Percentiles rank a stretch among this genome's conserved stretches.
Conservation (phyloP, 495 filamentous ascomycete genomes). For the Penicillium turbatum region DNA sequence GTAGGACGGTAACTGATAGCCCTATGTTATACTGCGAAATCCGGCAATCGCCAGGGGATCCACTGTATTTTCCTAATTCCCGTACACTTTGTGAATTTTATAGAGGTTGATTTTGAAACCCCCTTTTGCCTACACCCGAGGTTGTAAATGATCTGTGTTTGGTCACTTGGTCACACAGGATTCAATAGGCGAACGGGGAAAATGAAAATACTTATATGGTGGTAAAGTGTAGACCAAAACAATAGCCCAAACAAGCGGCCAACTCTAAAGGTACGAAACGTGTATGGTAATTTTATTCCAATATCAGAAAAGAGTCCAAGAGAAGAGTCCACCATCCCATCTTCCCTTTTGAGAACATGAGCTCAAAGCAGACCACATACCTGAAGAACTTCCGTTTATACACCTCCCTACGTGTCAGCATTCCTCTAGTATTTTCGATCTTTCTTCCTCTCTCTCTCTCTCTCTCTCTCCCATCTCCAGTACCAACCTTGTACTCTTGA, state of each 20-base stretch:
- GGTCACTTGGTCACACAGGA: slow-evolving; percentile 6
- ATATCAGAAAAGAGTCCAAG: neutral
- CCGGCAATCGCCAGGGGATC: neutral
- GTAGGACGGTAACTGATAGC: no score
- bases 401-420: neutral
- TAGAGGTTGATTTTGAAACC: neutral
- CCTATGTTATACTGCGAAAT: neutral
- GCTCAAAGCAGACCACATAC: slow-evolving; percentile 17
- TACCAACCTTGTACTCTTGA: no score
- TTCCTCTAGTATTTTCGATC: neutral
- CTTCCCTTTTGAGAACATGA: neutral
- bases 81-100: neutral
- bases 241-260: no score
- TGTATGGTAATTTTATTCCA: neutral
- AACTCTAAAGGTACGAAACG: neutral
- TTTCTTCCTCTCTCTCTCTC: no score
- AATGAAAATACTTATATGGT: no score
- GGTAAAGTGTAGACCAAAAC: no score
- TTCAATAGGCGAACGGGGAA: neutral
- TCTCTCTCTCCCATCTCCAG: no score
- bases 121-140: neutral
- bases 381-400: slow-evolving; percentile 6
- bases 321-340: neutral
- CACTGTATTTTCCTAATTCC: neutral
- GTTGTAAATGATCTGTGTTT: no score